These are phyloP conservation scores for Podaxis carcinomalis DNA, from an alignment of 768 basidiomycete genomes.

Conservation along the genomic window DNA sequence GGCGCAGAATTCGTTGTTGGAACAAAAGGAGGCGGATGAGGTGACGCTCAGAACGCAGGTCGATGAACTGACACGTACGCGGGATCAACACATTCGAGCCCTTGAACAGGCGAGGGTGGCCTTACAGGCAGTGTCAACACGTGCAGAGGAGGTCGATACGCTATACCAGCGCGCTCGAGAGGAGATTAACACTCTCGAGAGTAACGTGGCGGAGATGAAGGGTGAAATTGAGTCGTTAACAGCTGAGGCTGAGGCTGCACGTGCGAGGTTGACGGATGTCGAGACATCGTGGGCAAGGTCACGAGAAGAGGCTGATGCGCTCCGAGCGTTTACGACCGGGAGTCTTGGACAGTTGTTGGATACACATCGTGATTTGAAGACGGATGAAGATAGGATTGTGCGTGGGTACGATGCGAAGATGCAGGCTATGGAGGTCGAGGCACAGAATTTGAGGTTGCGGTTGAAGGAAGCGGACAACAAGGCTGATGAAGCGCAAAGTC, in stretches of 20 bases:
- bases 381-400: conserved; percentile 74
- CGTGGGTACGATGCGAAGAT: conserved; percentile 82
- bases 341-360: conserved; percentile 84
- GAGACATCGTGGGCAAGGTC: conserved; percentile 93
- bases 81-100: conserved; percentile 83
- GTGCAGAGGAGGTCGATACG: conserved; percentile 75
- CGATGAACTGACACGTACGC: conserved; percentile 63
- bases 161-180: conserved; percentile 69
- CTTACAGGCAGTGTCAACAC: conserved; percentile 67
- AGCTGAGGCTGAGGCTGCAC: conserved; percentile 68
- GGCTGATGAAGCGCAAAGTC: conserved; percentile 62
- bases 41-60: conserved; percentile 58
- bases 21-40: conserved; percentile 80
- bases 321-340: conserved; percentile 82
- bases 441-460: conserved; percentile 71
- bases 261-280: conserved; percentile 64
- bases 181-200: conserved; percentile 66
- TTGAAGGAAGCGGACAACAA: conserved; percentile 73
- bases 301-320: conserved; percentile 88
- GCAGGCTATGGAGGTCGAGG: conserved; percentile 75
- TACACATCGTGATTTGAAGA: conserved; percentile 78
- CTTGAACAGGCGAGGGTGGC: conserved; percentile 83
- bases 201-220: conserved; percentile 73
- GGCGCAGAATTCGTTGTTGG: conserved; percentile 64
- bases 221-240: conserved; percentile 76